phyloP scores from a whole-genome alignment of 2,329 filamentous ascomycete genomes.

The Pyrenochaeta sp. region DNA sequence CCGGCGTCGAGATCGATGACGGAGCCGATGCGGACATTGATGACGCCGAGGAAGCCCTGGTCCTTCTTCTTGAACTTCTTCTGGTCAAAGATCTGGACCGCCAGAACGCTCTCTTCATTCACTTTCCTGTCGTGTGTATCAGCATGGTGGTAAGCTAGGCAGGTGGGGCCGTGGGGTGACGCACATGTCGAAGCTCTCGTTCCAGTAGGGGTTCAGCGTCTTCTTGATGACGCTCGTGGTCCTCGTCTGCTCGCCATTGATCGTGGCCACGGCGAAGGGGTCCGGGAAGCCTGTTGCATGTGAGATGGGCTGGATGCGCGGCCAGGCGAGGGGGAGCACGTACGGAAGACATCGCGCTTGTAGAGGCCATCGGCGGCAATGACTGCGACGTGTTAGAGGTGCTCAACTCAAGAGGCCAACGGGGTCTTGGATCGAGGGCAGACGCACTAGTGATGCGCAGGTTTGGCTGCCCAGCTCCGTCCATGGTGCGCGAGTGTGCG shows the following conservation, averaged over 20 bases:
- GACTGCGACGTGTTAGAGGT: slow-evolving; percentile 68
- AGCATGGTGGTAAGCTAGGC: slow-evolving; percentile 21
- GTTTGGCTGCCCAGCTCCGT: slow-evolving; percentile 70
- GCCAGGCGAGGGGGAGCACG: slow-evolving; percentile 50
- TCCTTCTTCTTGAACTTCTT: slow-evolving; percentile 99
- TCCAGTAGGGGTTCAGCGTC: slow-evolving; percentile 99
- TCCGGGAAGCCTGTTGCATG: slow-evolving; percentile 82
- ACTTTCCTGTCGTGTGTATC: slow-evolving; percentile 69
- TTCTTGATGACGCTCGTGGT: slow-evolving; percentile 98
- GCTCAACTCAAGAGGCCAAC: slow-evolving; percentile 4
- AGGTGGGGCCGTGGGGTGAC: slow-evolving; percentile 38
- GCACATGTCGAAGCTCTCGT: slow-evolving; percentile 98
- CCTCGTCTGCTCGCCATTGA: slow-evolving; percentile 97
- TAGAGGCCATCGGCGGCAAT: slow-evolving; percentile 98
- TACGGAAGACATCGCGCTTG: slow-evolving; percentile 99
- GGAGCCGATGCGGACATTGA: slow-evolving; percentile 95
- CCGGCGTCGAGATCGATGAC: slow-evolving; percentile 89
- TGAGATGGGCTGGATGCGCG: too few species aligned
- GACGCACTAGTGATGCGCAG: slow-evolving; percentile 88
- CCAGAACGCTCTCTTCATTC: slow-evolving; percentile 94
- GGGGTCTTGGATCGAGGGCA: slow-evolving; percentile 8
- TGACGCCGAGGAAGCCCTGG: slow-evolving; percentile 95
- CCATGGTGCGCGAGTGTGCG: slow-evolving; percentile 45
- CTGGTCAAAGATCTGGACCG: slow-evolving; percentile 98
- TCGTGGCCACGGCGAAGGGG: slow-evolving; percentile 94